Base-by-base conservation (phyloP, 2,329 filamentous ascomycete genomes). In the Fusarium sp. region DNA sequence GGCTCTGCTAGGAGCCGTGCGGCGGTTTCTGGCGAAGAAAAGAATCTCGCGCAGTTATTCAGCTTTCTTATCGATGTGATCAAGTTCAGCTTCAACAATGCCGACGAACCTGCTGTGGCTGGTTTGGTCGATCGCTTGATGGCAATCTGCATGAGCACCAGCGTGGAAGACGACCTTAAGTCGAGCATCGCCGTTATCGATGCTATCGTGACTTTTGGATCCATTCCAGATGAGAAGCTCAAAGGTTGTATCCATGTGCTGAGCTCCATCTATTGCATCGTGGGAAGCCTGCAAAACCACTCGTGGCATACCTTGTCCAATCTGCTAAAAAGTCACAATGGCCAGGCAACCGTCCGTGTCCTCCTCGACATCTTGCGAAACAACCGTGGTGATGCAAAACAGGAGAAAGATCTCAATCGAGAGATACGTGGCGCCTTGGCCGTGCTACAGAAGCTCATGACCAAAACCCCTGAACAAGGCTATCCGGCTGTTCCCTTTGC, bases 21-120 rank as follows among this genome's bases (percentile, higher is more conserved):
- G 9, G 80, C 83, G 24, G 80, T 79, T 6, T 83, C 84, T 4
- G 86, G 84, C 31, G 90, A 92, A 77, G 91, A 93, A 69, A 87
- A 88, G 73, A 91, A 90, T 76, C 84, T 95, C 62, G 84, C 87
- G 3, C 87, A 89, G 57, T 82, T 94, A 3, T 94, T 94, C 77
- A 82, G 85, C 14, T 93, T 91, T 73, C 86, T 93, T 63, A 87
- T 88, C 66, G 90, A 93, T 71, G 86, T 94, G 63, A 90, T 93
- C 83, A 94, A 93, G 79, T 95, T 93, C 85, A 94, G 92, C 79
- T 93, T 91, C 80, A 92, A 91, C 74, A 87, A 90, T 35, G 90
- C 92, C 27, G 88, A 88, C 72, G 91, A 93, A 72, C 82, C 86
- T 35, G 89, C 92, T 54, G 86, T 93, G 22, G 87, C 87, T 61